Percentiles rank a stretch among this genome's conserved stretches.
Evolutionary conservation across 2,329 filamentous ascomycete genomes (phyloP).

Genomic region (Didymella sp.): DNA sequence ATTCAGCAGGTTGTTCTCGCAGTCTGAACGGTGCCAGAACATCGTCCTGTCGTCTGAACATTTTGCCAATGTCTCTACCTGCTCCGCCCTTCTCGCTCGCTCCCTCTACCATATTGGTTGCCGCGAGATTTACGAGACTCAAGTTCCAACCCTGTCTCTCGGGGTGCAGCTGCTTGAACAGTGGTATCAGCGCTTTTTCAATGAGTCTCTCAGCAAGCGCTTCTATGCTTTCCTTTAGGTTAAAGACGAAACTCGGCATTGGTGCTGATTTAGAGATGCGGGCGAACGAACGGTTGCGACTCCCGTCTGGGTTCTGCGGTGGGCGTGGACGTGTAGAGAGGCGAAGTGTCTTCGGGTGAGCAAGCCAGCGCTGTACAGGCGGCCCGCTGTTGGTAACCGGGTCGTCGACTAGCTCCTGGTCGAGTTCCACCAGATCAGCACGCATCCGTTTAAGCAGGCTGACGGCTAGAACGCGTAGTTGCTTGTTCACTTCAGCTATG

Average conservation of each 20-base stretch:
- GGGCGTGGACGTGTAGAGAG: conserved; percentile 75
- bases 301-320: conserved; percentile 60
- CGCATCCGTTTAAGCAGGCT: conserved; percentile 82
- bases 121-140: conserved; percentile 84
- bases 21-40: conserved; percentile 59
- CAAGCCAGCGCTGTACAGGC: conserved; percentile 68
- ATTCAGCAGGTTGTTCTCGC: background rate
- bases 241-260: conserved; percentile 77
- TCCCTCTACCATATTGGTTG: conserved; percentile 75
- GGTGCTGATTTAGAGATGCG: conserved; percentile 78
- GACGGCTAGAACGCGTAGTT: conserved; percentile 71
- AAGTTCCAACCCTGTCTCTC: conserved; percentile 77
- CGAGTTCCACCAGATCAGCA: conserved; percentile 70
- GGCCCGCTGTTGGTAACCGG: background rate
- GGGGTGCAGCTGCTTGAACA: conserved; percentile 77
- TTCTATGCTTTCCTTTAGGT: conserved; percentile 64
- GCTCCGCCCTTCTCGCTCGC: conserved; percentile 54
- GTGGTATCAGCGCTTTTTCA: conserved; percentile 68
- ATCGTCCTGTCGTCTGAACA: conserved; percentile 80
- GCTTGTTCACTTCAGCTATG: conserved; percentile 67
- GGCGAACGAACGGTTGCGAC: conserved; percentile 65
- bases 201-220: conserved; percentile 72
- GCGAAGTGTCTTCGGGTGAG: conserved; percentile 80
- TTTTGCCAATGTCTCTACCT: conserved; percentile 78
- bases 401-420: conserved; percentile 36